A percentile compares a stretch with the other conserved stretches of the same genome.
These are phyloP conservation scores for Bruguiera sexangula DNA, from an alignment of 345 rosid genomes.

Conservation along the genomic window DNA sequence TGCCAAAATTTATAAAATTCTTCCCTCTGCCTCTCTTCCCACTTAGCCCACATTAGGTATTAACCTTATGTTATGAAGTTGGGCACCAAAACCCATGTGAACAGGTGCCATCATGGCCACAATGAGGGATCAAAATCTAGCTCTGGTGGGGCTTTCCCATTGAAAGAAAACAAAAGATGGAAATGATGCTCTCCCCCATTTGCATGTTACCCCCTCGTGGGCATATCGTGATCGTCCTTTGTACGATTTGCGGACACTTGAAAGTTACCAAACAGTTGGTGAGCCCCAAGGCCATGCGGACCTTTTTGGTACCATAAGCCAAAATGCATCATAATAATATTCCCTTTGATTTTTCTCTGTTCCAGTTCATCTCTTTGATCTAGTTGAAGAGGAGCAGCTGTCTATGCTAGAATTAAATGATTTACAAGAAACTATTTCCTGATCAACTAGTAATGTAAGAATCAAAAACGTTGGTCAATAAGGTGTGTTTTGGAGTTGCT, in stretches of 20 bases:
- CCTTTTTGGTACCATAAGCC: not conserved
- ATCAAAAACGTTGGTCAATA: no score
- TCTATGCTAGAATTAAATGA: no score
- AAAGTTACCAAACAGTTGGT: constrained; percentile 34
- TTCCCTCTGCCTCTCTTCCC: constrained; percentile 13
- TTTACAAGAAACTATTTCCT: no score
- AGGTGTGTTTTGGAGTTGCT: no score
- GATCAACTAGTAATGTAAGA: no score
- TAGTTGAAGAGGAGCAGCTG: no score
- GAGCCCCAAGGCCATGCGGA: not conserved
- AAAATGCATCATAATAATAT: not conserved
- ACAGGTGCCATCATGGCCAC: constrained; percentile 32
- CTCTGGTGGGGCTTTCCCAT: constrained; percentile 26
- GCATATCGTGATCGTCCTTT: constrained; percentile 36
- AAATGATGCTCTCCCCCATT: constrained; percentile 22
- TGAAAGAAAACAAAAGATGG: constrained; percentile 23
- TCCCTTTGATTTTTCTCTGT: not conserved
- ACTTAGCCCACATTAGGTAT: constrained; percentile 31
- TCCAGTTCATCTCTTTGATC: no score
- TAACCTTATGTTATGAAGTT: constrained; percentile 22
- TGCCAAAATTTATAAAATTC: not conserved
- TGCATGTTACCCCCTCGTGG: constrained; percentile 59
- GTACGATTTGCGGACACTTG: constrained; percentile 31
- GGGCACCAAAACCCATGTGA: constrained; percentile 42
- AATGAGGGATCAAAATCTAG: constrained; percentile 19